Conservation (phyloP, 345 rosid genomes). For the Rhodamnia argentea region DNA sequence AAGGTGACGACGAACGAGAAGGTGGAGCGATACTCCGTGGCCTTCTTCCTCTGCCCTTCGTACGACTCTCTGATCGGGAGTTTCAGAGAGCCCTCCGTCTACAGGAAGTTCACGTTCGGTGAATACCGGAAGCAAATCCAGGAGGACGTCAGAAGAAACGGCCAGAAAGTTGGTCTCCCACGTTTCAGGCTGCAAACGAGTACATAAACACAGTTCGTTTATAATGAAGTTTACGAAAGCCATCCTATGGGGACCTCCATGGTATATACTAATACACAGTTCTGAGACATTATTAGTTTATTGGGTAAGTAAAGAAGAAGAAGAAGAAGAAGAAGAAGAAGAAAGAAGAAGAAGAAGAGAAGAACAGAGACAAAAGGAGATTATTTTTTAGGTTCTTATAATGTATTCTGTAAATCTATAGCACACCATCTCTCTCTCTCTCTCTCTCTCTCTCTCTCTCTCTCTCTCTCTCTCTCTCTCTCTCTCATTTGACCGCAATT, state of each 20-base stretch:
- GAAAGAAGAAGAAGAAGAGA: not conserved
- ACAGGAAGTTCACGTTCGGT: conserved; percentile 49
- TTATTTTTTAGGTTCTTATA: not conserved
- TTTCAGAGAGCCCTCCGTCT: conserved; percentile 32
- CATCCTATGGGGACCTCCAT: not conserved
- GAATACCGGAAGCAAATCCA: conserved; percentile 52
- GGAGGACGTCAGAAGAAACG: conserved; percentile 44
- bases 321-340: not conserved
- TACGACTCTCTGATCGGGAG: conserved; percentile 42
- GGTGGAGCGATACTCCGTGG: conserved; percentile 44
- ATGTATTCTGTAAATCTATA: not conserved
- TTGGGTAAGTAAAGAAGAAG: not conserved
- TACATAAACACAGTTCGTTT: not conserved
- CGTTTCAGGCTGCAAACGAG: conserved; percentile 17
- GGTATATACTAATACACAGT: not conserved
- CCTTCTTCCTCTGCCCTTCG: conserved; percentile 64
- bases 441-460: not conserved
- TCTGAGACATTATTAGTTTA: not conserved
- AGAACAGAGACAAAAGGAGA: not conserved
- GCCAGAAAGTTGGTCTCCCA: conserved; percentile 55
- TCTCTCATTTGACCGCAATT: not conserved
- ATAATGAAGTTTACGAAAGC: not conserved
- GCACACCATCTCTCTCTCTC: not conserved
- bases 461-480: not conserved
- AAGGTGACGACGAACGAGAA: conserved; percentile 35